Base-by-base conservation (phyloP, 2,329 filamentous ascomycete genomes). In the Penicillium hesseltinei region DNA sequence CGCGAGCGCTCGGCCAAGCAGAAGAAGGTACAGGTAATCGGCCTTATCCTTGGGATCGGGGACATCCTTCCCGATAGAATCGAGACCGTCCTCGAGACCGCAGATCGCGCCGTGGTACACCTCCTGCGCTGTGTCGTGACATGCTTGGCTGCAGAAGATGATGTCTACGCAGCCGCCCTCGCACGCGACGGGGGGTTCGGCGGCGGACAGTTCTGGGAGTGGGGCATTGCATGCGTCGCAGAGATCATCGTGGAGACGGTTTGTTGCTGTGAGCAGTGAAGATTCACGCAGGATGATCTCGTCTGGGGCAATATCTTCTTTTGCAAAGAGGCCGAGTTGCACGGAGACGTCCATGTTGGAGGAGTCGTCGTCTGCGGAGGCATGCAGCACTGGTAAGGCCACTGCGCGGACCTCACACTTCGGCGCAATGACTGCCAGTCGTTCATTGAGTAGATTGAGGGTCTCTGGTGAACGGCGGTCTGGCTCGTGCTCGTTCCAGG, bases 291-390 rank as follows among this genome's bases (percentile, higher is more conserved):
- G 82, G 2, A 97, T 86, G 6, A 82, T 80, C 71, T 95, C 89
- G 10, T 89, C 90, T 0, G 91, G 85, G 0, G 80, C 77, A 38
- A 97, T 90, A 63, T 96, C 88, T 62, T 90, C 84, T 66, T 86
- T 90, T 8, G 92, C 93, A 71, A 97, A 97, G 4, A 99, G 82
- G 5, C 94, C 94, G 0, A 99, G 83, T 73, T 99, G 94, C 56
- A 82, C 82, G 4, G 81, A 82, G 25, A 78, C 77, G 47, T 82
- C 71, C 54, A 42, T 47, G 36, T 10, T 29, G 3, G 50, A 44
- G 6, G 31, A 11, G 3, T 58, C 52, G 13, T 56, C 56, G 8
- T 57, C 56, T 25, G 45, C 48, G 2, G 60, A 61, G 8, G 62
- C 80, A 11, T 87, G 78, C 25, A 97, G 77, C 0, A 90, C 79